phyloP scores from a whole-genome alignment of 441 rosid species.

The Geranium incanum region DNA sequence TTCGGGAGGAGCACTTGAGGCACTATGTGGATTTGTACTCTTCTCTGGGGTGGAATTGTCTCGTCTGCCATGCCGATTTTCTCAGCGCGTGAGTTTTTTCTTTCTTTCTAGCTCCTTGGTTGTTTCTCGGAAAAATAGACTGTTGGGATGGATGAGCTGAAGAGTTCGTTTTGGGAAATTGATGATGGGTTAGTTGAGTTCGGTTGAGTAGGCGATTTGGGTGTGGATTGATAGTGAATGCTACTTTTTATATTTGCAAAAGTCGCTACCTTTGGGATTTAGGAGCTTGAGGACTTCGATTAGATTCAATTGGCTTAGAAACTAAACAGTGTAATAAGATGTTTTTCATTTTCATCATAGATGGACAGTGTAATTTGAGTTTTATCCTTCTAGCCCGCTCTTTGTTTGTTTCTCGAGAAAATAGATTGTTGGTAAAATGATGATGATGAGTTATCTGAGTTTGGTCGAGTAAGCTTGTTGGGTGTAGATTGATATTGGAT shows the following conservation, averaged over 20 bases:
- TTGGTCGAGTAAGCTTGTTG: background rate
- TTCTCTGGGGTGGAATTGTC: background rate
- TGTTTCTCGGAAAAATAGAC: background rate
- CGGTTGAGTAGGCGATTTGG: background rate
- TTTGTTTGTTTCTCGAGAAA: background rate
- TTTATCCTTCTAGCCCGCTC: background rate
- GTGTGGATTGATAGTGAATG: background rate
- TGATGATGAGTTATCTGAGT: background rate
- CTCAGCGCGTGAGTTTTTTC: background rate
- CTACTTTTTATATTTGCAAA: background rate
- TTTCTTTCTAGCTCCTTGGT: background rate
- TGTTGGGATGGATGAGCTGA: background rate
- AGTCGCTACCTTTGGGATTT: background rate
- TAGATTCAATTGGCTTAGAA: background rate
- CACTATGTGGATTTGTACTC: conserved; percentile 4
- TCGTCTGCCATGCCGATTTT: conserved; percentile 6
- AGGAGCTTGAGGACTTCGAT: background rate
- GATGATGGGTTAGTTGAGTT: background rate
- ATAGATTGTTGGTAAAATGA: background rate
- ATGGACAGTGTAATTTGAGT: too few relatives aligned
- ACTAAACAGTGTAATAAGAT: background rate
- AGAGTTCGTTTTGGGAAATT: background rate
- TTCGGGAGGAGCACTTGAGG: background rate
- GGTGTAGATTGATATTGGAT: background rate
- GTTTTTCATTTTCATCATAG: background rate